These are phyloP conservation scores for Sugiyamaella marilandica DNA, from an alignment of 805 yeast species.

Conservation along the genomic window DNA sequence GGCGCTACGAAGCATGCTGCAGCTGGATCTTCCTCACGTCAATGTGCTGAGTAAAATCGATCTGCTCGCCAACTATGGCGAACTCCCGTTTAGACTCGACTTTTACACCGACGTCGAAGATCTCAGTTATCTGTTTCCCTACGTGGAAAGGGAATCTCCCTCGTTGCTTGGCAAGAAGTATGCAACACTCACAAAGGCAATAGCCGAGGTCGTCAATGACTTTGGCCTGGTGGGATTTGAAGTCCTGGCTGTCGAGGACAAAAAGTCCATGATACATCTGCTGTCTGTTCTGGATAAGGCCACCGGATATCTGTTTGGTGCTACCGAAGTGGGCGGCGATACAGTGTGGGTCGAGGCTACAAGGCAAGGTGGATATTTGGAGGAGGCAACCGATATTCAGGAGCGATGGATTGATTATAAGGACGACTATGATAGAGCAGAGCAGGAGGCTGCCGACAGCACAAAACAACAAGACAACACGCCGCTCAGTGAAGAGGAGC, in stretches of 20 bases:
- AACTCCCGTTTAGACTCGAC: slow-evolving; percentile 70
- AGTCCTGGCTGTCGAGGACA: slow-evolving; percentile 87
- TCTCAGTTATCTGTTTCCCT: slow-evolving; percentile 60
- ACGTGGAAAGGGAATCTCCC: slow-evolving; percentile 66
- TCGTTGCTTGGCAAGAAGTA: slow-evolving; percentile 56
- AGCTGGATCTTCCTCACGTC: slow-evolving; percentile 85
- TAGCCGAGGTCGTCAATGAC: slow-evolving; percentile 81
- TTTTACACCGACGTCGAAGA: slow-evolving; percentile 93
- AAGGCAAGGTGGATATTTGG: slow-evolving; percentile 55
- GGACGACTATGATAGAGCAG: slow-evolving; percentile 64
- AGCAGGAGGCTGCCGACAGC: slow-evolving; percentile 34
- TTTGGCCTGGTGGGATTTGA: slow-evolving; percentile 84
- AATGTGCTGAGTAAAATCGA: slow-evolving; percentile 93
- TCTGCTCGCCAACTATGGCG: slow-evolving; percentile 68
- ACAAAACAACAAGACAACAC: slow-evolving; percentile 31
- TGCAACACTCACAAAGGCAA: slow-evolving; percentile 63
- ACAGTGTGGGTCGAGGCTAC: slow-evolving; percentile 96
- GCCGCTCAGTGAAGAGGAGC: slow-evolving; percentile 45
- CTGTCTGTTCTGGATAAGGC: slow-evolving; percentile 81
- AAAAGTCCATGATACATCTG: slow-evolving; percentile 81
- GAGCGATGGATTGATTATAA: slow-evolving; percentile 94
- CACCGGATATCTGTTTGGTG: slow-evolving; percentile 88
- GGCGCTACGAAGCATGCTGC: slow-evolving; percentile 87
- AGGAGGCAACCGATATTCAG: slow-evolving; percentile 65
- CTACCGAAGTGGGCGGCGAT: slow-evolving; percentile 95